Conservation (phyloP, 495 filamentous ascomycete species). For the Hypoxylon perforatum region DNA sequence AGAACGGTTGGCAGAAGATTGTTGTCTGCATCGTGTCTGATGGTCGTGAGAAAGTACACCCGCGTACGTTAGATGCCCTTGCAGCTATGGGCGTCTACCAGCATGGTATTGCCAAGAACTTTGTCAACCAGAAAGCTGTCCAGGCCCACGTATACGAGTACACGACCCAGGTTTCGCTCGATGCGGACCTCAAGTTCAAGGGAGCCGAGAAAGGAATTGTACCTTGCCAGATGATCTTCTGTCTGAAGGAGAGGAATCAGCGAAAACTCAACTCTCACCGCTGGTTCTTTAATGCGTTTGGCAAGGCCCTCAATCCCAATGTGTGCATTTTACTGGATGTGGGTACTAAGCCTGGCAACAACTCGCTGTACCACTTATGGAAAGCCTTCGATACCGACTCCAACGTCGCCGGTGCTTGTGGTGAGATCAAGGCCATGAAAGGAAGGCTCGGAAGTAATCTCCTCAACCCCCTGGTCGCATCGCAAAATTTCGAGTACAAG, state of each 20-base stretch:
- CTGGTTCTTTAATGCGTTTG: conserved; percentile 99
- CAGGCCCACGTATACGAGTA: conserved; percentile 98
- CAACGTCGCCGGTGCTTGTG: conserved; percentile 93
- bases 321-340: conserved; percentile 97
- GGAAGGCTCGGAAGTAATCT: conserved; percentile 84
- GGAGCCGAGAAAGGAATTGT: conserved; percentile 98
- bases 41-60: conserved; percentile 93
- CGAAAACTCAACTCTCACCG: conserved; percentile 99
- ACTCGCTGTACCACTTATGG: conserved; percentile 96
- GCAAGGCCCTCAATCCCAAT: conserved; percentile 90
- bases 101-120: conserved; percentile 97
- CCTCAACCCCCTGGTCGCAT: conserved; percentile 93
- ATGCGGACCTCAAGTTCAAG: conserved; percentile 96
- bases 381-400: conserved; percentile 98
- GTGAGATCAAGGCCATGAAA: conserved; percentile 97
- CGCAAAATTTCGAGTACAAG: conserved; percentile 99
- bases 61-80: conserved; percentile 91
- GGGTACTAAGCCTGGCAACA: conserved; percentile 87
- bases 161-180: conserved; percentile 96
- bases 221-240: conserved; percentile 99
- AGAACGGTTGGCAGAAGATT: conserved; percentile 98
- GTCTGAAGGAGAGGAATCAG: conserved; percentile 96
- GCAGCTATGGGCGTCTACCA: conserved; percentile 99
- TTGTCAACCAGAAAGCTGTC: conserved; percentile 88
- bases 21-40: conserved; percentile 97